Base-by-base conservation (phyloP, 1,139 yeast species). In the Schwanniomyces etchellsii region DNA sequence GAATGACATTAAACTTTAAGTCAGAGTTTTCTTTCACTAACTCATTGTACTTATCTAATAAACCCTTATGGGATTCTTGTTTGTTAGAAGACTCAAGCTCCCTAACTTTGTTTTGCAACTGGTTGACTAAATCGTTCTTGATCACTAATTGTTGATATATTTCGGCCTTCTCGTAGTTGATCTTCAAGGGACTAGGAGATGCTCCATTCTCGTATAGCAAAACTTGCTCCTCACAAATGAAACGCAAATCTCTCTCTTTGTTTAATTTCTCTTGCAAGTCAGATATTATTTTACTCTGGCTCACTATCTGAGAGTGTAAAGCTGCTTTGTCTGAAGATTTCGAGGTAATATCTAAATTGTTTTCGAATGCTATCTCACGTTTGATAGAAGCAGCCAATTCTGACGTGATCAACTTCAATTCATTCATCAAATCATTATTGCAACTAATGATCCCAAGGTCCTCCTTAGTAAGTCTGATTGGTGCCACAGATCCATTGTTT, bases 321-420 rank as follows among this genome's bases (percentile, higher is more conserved):
- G 47, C 50, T 9, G 18, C 33, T 4, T 27, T 30, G 20, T 29
- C 33, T 5, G 35, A 31, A 2, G 40, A 27, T 20, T 27, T 27
- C 2, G 35, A 14, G 22, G 39, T 37, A 14, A 42, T 45, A 26
- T 46, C 53, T n/a, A 78, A 37, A 30, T 58, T 60, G 32, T 61
- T 60, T 44, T 80, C 88, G 26, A 81, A 49, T 5, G 61, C 52
- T 16, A 81, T 60, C 50, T 82, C 93, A 29, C 91, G 60, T 31
- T 74, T 70, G 30, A 82, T 79, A 0, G 88, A 77, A 14, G 76
- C 72, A 0, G 88, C 89, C 30, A 82, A 61, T 46, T 82, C 93
- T 14, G 74, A 70, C 2, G 89, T 78, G 1, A 82, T 79, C 21
- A 80, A 49, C 37, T 79, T 81, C 29, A 82, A 55, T 48, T 82